These are phyloP conservation scores for Podila horticola DNA, from an alignment of 192 early-diverging fungal species.

Conservation along the genomic window DNA sequence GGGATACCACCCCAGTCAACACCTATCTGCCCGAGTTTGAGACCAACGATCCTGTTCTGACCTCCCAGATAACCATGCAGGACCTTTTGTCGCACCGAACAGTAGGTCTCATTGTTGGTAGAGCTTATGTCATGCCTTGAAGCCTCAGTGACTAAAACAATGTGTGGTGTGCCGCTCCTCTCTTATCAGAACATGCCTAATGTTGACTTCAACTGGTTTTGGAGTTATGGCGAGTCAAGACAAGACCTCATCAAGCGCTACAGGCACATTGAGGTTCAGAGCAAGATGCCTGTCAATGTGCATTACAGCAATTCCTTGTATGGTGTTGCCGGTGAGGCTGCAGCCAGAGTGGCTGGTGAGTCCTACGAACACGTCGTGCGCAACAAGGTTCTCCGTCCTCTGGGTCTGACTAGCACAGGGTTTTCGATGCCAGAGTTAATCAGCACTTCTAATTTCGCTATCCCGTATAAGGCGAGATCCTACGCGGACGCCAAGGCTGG, in stretches of 20 bases:
- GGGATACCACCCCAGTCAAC: constrained; percentile 8
- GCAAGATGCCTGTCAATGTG: neutral
- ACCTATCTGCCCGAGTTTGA: constrained; percentile 13
- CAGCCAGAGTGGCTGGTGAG: constrained; percentile 16
- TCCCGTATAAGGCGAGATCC: constrained; percentile 16
- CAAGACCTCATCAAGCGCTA: constrained; percentile 18
- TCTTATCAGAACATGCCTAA: neutral
- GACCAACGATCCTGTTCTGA: constrained; percentile 4
- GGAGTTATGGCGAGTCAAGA: neutral
- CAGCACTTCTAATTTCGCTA: constrained; percentile 14
- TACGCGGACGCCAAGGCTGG: constrained; percentile 19
- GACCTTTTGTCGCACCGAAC: constrained; percentile 17
- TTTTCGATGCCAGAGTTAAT: constrained; percentile 25
- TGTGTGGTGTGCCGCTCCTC: too few relatives aligned
- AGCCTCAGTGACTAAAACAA: too few relatives aligned
- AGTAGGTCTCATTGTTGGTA: too few relatives aligned
- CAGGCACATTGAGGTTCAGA: neutral
- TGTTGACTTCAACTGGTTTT: neutral
- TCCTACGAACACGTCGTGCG: constrained; percentile 16
- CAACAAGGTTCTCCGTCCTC: constrained; percentile 11
- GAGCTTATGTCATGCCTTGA: too few relatives aligned
- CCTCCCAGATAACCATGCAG: constrained; percentile 6
- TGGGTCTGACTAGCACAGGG: constrained; percentile 16
- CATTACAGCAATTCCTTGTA: constrained; percentile 27
- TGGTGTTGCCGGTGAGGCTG: constrained; percentile 30